Conservation (phyloP, 2,329 filamentous ascomycete species). For the Sporothrix euskadiensis region DNA sequence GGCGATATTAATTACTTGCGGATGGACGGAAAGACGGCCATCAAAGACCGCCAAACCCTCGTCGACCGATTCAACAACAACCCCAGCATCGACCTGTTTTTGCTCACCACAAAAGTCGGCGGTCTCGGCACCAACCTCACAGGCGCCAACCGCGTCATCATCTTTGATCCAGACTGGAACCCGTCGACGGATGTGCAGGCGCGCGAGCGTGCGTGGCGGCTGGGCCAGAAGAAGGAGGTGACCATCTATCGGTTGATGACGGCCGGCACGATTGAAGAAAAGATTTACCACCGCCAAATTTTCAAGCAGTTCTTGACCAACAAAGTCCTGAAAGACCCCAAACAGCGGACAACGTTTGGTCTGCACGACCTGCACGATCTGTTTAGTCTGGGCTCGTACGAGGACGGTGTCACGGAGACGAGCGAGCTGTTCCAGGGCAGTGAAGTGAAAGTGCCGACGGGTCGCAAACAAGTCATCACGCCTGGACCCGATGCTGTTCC, state of each 20-base stretch:
- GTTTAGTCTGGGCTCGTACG: conserved; percentile 72
- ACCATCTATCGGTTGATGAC: conserved; percentile 98
- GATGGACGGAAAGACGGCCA: conserved; percentile 91
- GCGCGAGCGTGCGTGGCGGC: conserved; percentile 89
- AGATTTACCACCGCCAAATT: conserved; percentile 97
- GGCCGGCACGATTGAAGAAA: conserved; percentile 96
- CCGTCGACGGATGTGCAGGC: conserved; percentile 95
- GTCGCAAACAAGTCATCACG: conserved; percentile 36
- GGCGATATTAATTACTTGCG: conserved; percentile 73
- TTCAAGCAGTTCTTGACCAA: conserved; percentile 98
- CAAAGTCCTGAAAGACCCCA: conserved; percentile 91
- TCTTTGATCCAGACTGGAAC: conserved; percentile 99
- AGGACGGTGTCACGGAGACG: conserved; percentile 75
- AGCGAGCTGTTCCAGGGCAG: conserved; percentile 85
- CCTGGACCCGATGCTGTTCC: conserved; percentile 36
- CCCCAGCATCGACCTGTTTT: conserved; percentile 77
- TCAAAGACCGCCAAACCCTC: conserved; percentile 82
- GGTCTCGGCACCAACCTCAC: conserved; percentile 93
- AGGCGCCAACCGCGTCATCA: conserved; percentile 92
- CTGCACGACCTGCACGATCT: conserved; percentile 88
- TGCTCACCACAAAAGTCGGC: conserved; percentile 93
- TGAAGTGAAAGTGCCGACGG: conserved; percentile 61
- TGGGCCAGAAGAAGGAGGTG: conserved; percentile 93
- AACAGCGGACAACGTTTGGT: conserved; percentile 88
- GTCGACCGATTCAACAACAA: conserved; percentile 92